phyloP scores from a whole-genome alignment of 257 asterid species.

The Salvia splendens region DNA sequence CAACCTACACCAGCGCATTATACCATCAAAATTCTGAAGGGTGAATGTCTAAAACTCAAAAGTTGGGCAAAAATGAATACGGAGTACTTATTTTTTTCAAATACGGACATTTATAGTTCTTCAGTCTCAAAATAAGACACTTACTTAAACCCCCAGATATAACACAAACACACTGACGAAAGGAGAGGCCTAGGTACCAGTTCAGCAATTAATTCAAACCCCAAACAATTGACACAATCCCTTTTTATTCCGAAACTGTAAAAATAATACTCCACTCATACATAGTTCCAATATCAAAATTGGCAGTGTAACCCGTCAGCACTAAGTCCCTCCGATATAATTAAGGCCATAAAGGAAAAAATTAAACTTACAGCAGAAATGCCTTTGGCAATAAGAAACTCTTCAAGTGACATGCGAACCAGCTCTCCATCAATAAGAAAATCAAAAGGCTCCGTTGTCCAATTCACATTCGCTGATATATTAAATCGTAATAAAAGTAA shows the following conservation, averaged over 20 bases:
- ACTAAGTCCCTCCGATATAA: neutral
- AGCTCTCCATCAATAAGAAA: slow-evolving; percentile 86
- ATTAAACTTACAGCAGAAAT: slow-evolving; percentile 71
- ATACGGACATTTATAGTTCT: too few species aligned
- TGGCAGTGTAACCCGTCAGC: neutral
- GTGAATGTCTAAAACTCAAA: neutral
- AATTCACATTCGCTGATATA: slow-evolving; percentile 58
- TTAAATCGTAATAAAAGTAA: slow-evolving; percentile 6
- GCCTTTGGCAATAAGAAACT: slow-evolving; percentile 88
- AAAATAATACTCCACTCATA: neutral
- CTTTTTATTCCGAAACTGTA: neutral
- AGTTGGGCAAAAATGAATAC: neutral
- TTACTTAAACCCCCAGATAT: too few species aligned
- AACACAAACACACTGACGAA: neutral
- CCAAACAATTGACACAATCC: slow-evolving; percentile 2
- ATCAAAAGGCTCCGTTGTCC: slow-evolving; percentile 82
- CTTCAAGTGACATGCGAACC: slow-evolving; percentile 87
- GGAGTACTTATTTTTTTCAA: neutral
- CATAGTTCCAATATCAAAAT: slow-evolving; percentile 20
- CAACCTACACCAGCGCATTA: neutral
- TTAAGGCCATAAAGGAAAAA: neutral
- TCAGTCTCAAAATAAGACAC: too few species aligned
- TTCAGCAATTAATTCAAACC: neutral
- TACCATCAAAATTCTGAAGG: neutral
- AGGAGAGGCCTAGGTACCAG: neutral